Evolutionary conservation across 31 red algal genomes (phyloP).

Genomic region (Porphyra umbilicalis): DNA sequence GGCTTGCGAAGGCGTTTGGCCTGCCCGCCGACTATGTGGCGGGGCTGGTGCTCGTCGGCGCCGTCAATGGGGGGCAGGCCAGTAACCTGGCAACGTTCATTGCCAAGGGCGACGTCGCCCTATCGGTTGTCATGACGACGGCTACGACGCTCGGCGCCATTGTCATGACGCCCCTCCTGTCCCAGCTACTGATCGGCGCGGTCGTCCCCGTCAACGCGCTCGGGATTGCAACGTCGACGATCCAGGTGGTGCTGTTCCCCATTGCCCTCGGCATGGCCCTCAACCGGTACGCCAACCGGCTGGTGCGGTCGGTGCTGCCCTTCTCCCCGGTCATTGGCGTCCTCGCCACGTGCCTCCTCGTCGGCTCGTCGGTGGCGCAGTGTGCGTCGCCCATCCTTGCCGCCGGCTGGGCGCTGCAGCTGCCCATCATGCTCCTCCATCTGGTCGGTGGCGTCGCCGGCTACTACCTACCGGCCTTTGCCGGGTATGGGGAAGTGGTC

Average conservation of each 20-base stretch:
- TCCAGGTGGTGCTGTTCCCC: slow-evolving; percentile 83
- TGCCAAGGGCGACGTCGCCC: slow-evolving; percentile 80
- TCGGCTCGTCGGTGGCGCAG: slow-evolving; percentile 89
- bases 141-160: slow-evolving; percentile 76
- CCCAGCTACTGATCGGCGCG: slow-evolving; percentile 60
- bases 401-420: slow-evolving; percentile 66
- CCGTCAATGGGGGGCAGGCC: slow-evolving; percentile 84
- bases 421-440: slow-evolving; percentile 78
- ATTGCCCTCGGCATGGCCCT: slow-evolving; percentile 73
- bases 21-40: slow-evolving; percentile 59
- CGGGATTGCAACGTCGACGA: slow-evolving; percentile 59
- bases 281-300: slow-evolving; percentile 52
- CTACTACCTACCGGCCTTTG: slow-evolving; percentile 50
- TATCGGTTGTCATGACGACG: slow-evolving; percentile 87
- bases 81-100: slow-evolving; percentile 89
- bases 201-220: slow-evolving; percentile 76
- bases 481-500: slow-evolving; percentile 71
- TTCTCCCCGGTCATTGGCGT: slow-evolving; percentile 82
- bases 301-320: slow-evolving; percentile 48
- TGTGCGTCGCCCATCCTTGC: slow-evolving; percentile 60
- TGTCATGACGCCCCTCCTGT: slow-evolving; percentile 75
- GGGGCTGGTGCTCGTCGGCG: slow-evolving; percentile 74
- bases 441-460: slow-evolving; percentile 71
- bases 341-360: slow-evolving; percentile 73
- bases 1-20: slow-evolving; percentile 28